Evolutionary conservation across 176 grass and related monocot genomes (phyloP).

Genomic region (Avena sativa): DNA sequence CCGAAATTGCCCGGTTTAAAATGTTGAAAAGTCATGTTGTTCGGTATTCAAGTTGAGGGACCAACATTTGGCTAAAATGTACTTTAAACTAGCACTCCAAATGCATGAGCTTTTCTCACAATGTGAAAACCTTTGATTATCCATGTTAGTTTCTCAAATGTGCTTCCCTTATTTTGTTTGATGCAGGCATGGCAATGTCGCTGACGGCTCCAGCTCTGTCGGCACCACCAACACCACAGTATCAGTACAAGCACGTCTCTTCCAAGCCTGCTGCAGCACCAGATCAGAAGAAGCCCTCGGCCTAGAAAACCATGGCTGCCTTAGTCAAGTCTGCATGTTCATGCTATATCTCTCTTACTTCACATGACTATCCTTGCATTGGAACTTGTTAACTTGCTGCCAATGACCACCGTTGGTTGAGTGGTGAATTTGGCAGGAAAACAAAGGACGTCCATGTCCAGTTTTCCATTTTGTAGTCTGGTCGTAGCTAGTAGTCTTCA

Average conservation of each 20-base stretch:
- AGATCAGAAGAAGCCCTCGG: conserved; percentile 42
- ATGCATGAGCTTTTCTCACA: not conserved
- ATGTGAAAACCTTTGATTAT: not conserved
- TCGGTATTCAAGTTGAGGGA: not conserved
- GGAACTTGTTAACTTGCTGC: conserved; percentile 2
- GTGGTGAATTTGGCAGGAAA: conserved; percentile 46
- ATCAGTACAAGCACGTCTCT: conserved; percentile 48
- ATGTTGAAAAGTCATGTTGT: too few species aligned
- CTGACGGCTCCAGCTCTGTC: conserved; percentile 33
- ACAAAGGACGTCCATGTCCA: conserved; percentile 29
- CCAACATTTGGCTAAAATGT: not conserved
- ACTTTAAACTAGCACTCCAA: not conserved
- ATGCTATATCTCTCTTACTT: conserved; percentile 17
- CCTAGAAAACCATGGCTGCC: conserved; percentile 32
- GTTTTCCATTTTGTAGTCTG: conserved; percentile 33
- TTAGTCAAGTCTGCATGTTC: not conserved
- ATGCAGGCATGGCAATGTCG: conserved; percentile 46
- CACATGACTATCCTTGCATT: conserved; percentile 32
- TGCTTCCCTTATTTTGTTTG: not conserved
- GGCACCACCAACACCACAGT: conserved; percentile 34
- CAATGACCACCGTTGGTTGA: conserved; percentile 27
- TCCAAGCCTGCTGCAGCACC: conserved; percentile 37
- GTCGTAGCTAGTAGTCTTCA: not conserved
- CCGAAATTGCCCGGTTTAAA: not conserved
- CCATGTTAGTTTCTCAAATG: not conserved